These are phyloP conservation scores for Voacanga thouarsii DNA, from an alignment of 257 asterid species.

Conservation along the genomic window DNA sequence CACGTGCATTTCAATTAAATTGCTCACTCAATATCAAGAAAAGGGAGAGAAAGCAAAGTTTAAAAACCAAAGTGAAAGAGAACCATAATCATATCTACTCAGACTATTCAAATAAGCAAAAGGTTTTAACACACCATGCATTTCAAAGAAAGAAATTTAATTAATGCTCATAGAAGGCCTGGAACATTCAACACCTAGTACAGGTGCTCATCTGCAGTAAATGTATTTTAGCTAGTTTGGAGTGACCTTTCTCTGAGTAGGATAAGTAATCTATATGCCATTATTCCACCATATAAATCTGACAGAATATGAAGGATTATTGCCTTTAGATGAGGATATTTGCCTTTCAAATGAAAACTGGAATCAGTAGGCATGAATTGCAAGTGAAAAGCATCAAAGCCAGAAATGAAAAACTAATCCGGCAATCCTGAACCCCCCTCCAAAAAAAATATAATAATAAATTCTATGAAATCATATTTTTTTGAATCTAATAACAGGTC, in stretches of 20 bases:
- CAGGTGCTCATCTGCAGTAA: not conserved
- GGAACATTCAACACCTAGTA: not conserved
- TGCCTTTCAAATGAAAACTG: not conserved
- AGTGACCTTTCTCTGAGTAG: not conserved
- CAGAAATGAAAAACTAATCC: too few species aligned
- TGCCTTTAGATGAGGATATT: not conserved
- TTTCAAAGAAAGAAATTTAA: not conserved
- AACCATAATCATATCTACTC: not conserved
- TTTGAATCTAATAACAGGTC: not conserved
- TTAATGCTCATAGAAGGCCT: not conserved
- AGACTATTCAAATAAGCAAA: not conserved
- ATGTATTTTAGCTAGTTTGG: not conserved
- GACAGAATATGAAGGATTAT: not conserved
- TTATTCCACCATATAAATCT: not conserved
- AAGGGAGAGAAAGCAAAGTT: not conserved
- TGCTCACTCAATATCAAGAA: not conserved
- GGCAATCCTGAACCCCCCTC: too few species aligned
- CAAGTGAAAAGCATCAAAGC: too few species aligned
- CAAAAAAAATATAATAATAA: too few species aligned
- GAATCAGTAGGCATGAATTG: too few species aligned
- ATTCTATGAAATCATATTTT: not conserved
- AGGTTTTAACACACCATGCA: not conserved
- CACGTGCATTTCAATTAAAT: not conserved
- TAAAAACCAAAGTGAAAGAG: not conserved
- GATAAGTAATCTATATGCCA: not conserved